Percentiles rank a stretch among this genome's conserved stretches.
These are phyloP conservation scores for Edaphochlamys debaryana DNA, from an alignment of 139 green algal species.

Conservation along the genomic window DNA sequence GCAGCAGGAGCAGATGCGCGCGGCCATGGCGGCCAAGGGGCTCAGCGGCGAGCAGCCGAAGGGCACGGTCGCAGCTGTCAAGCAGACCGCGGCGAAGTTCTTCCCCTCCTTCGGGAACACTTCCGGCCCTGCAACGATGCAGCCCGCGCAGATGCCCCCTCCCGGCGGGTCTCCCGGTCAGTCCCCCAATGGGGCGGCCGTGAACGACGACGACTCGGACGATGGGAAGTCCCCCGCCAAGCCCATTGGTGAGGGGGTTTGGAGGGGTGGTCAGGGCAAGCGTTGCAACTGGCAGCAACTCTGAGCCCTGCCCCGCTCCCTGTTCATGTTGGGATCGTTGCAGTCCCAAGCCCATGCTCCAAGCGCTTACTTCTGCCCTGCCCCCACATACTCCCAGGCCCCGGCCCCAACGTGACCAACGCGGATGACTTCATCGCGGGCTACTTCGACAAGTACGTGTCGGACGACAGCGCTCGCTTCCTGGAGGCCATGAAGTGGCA, in stretches of 20 bases:
- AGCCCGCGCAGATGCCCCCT: background rate
- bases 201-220: conserved; percentile 34
- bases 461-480: conserved; percentile 47
- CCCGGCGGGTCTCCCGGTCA: background rate
- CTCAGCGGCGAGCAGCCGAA: background rate
- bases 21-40: conserved; percentile 22
- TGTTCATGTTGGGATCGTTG: no score
- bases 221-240: conserved; percentile 33
- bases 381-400: no score
- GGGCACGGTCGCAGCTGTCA: background rate
- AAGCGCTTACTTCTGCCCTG: no score
- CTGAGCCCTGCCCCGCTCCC: no score
- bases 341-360: no score
- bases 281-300: no score
- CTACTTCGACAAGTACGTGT: conserved; percentile 60
- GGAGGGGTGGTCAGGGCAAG: no score
- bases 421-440: conserved; percentile 53
- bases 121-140: background rate
- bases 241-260: background rate
- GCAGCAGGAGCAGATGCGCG: conserved; percentile 53
- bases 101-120: conserved; percentile 30
- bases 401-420: no score
- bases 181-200: background rate
- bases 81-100: conserved; percentile 35
- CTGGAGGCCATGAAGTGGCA: conserved; percentile 50